Evolutionary conservation across 2,329 filamentous ascomycete genomes (phyloP).

Genomic region (Stagonosporopsis vannaccii): DNA sequence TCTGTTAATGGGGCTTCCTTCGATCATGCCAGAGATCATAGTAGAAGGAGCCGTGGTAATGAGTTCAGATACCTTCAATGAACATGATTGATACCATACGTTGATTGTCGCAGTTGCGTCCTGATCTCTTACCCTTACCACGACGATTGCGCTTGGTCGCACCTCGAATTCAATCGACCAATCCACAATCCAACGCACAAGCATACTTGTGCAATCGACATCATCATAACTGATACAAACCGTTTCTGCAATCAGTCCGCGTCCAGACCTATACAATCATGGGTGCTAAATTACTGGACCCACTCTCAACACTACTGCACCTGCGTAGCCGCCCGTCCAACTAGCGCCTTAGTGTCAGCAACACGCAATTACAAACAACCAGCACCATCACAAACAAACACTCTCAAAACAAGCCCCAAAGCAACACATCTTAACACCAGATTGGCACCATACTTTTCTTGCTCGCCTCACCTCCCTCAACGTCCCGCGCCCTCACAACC

Average conservation of each 20-base stretch:
- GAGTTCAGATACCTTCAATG: slow-evolving; percentile 36
- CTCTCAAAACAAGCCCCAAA: neutral
- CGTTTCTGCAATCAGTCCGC: neutral
- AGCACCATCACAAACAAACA: neutral
- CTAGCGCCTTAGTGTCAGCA: slow-evolving; percentile 3
- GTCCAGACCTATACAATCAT: slow-evolving; percentile 4
- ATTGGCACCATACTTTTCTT: neutral
- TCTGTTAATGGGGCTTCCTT: slow-evolving; percentile 27
- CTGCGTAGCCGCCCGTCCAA: slow-evolving; percentile 2
- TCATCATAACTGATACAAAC: neutral
- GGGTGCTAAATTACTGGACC: slow-evolving; percentile 11
- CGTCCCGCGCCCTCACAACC: neutral
- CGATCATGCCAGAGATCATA: slow-evolving; percentile 36
- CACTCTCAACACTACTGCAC: slow-evolving; percentile 17
- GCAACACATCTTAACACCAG: neutral
- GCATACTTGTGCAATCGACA: neutral
- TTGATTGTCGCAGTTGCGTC: slow-evolving; percentile 10
- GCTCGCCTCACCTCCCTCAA: neutral
- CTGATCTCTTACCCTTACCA: neutral
- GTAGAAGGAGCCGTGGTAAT: slow-evolving; percentile 41
- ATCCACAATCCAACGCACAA: neutral
- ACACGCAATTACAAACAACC: slow-evolving; percentile 1
- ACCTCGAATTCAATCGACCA: neutral
- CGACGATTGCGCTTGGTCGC: neutral
- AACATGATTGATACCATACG: slow-evolving; percentile 20